Conservation (phyloP, 129 eudicot genomes). For the Flaveria brownii region DNA sequence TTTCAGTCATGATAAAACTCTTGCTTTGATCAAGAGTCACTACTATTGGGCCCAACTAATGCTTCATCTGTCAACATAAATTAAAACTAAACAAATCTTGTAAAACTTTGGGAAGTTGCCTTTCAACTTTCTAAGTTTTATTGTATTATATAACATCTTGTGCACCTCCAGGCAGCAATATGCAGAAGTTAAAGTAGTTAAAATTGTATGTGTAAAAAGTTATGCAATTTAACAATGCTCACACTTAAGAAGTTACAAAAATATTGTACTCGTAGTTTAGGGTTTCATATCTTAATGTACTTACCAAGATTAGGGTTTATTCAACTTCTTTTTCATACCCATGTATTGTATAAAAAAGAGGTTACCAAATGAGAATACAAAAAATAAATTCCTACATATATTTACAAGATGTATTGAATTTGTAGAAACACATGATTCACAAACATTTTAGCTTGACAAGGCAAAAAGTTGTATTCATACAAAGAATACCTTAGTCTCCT, state of each 20-base stretch:
- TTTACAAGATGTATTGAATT: conserved; percentile 5
- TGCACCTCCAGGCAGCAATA: not conserved
- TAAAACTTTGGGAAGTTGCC: too few relatives aligned
- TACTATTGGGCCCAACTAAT: too few relatives aligned
- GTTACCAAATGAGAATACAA: not conserved
- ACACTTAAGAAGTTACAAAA: not conserved
- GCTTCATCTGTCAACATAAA: too few relatives aligned
- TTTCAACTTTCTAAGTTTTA: too few relatives aligned
- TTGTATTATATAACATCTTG: not conserved
- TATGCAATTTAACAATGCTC: not conserved
- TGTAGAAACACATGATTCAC: not conserved
- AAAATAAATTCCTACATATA: not conserved
- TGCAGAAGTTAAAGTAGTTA: not conserved
- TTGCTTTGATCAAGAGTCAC: too few relatives aligned
- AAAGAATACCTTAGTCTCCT: conserved; percentile 51
- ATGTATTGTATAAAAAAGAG: not conserved
- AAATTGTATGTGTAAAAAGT: not conserved
- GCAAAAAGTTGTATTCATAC: not conserved
- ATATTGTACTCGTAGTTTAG: not conserved
- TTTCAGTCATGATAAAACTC: too few relatives aligned
- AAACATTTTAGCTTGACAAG: not conserved
- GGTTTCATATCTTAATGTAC: not conserved
- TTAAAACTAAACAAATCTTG: too few relatives aligned
- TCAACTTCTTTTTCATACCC: not conserved
- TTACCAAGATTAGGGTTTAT: not conserved